Evolutionary conservation across 2,329 filamentous ascomycete species (phyloP), one percentile per base, ranked within the genome.

Genomic region (Exophiala calicioides): DNA sequence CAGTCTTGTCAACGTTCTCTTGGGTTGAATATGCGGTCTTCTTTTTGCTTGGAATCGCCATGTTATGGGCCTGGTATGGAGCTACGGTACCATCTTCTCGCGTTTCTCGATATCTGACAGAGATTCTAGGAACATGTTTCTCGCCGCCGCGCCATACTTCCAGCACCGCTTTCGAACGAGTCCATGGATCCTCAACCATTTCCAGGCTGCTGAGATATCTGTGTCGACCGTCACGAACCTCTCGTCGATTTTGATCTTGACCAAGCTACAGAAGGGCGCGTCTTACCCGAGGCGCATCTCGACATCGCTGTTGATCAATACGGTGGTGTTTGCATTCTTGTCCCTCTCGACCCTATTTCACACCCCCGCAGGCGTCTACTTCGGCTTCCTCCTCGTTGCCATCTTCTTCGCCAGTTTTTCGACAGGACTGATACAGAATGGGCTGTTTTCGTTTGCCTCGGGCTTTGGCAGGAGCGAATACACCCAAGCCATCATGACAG

Each of bases 401-500:
- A 90, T 96, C 3, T 84, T 86, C 52, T 71, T 74, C n/a, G 81
- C 90, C 0, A 88, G 89, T 56, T 75, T 86, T 62, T 90, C 88
- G 0, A 86, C 90, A 0, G 90, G 87, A 0, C 74, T 96, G 39
- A 86, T 90, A 57, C 93, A 97, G 69, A 97, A 97, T 66, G 93
- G 93, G 13, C 82, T 93, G 8, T 95, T 96, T 65, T 89, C 93
- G 2, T 97, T 90, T 64, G 90, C 89, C 3, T 82, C 87, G 3
- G 85, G 88, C 41, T 97, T 95, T 62, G 88, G 85, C 26, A 77
- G 87, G 40, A 81, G 85, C 15, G 88, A 93, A 67, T 98, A 97
- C 67, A 95, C 89, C 44, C 91, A 97, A 68, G 91, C 86, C 18
- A 90, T 97, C 67, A 97, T 98, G 90, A 84, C 85, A 3, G 93